Evolutionary conservation across 2,329 filamentous ascomycete species (phyloP), one percentile per base, ranked within the genome.

Genomic region (Pestalotiopsis sp.): DNA sequence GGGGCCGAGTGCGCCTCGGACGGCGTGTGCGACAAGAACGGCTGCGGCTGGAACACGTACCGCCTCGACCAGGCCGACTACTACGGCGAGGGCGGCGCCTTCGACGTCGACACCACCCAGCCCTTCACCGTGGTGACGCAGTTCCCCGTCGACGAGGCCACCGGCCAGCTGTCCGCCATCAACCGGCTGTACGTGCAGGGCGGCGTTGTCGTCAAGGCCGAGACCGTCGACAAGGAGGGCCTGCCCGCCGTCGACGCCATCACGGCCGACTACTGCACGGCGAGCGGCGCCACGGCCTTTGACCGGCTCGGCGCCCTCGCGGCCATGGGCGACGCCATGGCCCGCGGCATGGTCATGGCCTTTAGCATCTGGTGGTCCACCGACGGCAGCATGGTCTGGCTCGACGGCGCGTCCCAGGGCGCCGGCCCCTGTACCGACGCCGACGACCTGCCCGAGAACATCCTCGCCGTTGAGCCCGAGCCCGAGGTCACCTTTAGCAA

Each of bases 401-500:
- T 88, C 36, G 86, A 88, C 70, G 80, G 84, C 68, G 82, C 78
- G 70, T 83, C 85, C 71, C 79, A 81, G 58, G 81, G 81, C 23
- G 83, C 86, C 71, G 87, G 87, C 52, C 80, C 82, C 7, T 89
- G 87, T 74, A 74, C 80, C 68, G 81, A 81, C 9, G 80, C 76
- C 45, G 84, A 85, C 55, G 87, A 86, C 31, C 79, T 77, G 25
- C 86, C 86, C 2, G 68, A 72, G 7, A 79, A 81, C 31, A 83
- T 90, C 67, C 79, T 83, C 70, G 49, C 76, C 23, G 76, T 82
- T 41, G 76, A 82, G 70, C 79, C 87, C 2, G 78, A 82, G 70
- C 81, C 87, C 45, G 80, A 82, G 70, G 87, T 89, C 20, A 82
- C 80, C 13, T 89, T 84, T 77, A 85, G 82, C 70, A 88, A 88